Conservation (phyloP, 2,329 filamentous ascomycete genomes). For the Zasmidium citrigriseum region DNA sequence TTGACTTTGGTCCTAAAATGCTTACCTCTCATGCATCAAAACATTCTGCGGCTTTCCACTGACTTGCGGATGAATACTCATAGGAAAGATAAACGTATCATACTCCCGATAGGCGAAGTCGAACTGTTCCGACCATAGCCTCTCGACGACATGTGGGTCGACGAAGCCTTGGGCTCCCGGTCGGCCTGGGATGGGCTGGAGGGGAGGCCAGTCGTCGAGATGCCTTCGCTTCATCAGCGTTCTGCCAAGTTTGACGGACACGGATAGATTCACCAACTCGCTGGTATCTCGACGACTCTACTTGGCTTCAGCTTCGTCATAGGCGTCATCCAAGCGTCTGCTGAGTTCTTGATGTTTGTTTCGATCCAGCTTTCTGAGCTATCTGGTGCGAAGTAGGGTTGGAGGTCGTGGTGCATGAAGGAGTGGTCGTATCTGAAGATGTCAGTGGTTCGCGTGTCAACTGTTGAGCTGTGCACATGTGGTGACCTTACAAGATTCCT, state of each 20-base stretch:
- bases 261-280: constrained; percentile 41
- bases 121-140: constrained; percentile 50
- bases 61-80: constrained; percentile 51
- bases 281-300: constrained; percentile 48
- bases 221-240: constrained; percentile 22
- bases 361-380: constrained; percentile 30
- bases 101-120: constrained; percentile 48
- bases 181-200: constrained; percentile 11
- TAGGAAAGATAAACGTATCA: constrained; percentile 50
- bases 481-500: constrained; percentile 35
- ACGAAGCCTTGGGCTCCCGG: constrained; percentile 42
- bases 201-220: constrained; percentile 48
- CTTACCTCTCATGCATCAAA: constrained; percentile 45
- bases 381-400: constrained; percentile 36
- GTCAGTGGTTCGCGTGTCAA: not conserved
- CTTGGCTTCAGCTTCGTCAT: constrained; percentile 36
- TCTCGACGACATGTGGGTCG: constrained; percentile 44
- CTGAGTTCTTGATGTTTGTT: constrained; percentile 35
- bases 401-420: constrained; percentile 52
- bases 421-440: constrained; percentile 44
- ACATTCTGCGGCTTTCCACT: constrained; percentile 51
- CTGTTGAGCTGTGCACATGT: not conserved
- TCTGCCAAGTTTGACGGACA: not conserved
- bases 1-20: no score
- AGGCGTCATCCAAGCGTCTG: constrained; percentile 41